Conservation (phyloP, 129 eudicot species). For the Helianthus tuberosus region DNA sequence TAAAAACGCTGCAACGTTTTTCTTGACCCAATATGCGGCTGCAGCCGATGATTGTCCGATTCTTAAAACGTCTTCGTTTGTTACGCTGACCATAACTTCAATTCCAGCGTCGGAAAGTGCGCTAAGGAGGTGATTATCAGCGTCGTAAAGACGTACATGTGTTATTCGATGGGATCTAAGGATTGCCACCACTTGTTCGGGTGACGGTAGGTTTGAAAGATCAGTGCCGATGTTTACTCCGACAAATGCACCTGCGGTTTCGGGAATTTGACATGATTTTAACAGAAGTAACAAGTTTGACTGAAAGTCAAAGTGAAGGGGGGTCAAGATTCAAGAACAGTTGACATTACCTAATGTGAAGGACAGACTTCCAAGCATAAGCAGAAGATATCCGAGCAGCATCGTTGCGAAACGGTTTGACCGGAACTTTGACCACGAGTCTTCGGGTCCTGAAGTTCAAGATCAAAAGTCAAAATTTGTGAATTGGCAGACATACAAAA, state of each 20-base stretch:
- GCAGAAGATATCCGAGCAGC: constrained; percentile 49
- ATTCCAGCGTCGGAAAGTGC: constrained; percentile 71
- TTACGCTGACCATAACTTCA: constrained; percentile 70
- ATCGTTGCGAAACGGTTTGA: constrained; percentile 37
- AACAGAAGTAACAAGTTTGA: background rate
- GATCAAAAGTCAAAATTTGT: constrained; percentile 23
- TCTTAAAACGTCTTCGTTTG: constrained; percentile 67
- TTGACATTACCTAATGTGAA: constrained; percentile 47
- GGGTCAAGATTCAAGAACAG: background rate
- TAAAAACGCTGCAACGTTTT: constrained; percentile 69
- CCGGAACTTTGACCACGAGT: background rate
- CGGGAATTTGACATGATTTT: background rate
- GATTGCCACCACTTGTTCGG: constrained; percentile 61
- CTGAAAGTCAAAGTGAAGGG: constrained; percentile 21
- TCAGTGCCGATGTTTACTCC: constrained; percentile 80
- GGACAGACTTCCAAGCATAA: constrained; percentile 39
- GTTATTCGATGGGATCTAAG: constrained; percentile 65
- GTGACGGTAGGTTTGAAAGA: constrained; percentile 63
- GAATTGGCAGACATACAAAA: too few relatives aligned
- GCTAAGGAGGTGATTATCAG: constrained; percentile 66
- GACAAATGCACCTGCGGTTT: constrained; percentile 60
- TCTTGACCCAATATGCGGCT: constrained; percentile 73
- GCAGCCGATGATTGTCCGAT: constrained; percentile 62
- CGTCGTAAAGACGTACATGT: constrained; percentile 77
- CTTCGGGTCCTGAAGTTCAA: constrained; percentile 11